Evolutionary conservation across 805 yeast genomes (phyloP), one percentile per base, ranked within the genome.

Genomic region (Wickerhamiella occidentalis): DNA sequence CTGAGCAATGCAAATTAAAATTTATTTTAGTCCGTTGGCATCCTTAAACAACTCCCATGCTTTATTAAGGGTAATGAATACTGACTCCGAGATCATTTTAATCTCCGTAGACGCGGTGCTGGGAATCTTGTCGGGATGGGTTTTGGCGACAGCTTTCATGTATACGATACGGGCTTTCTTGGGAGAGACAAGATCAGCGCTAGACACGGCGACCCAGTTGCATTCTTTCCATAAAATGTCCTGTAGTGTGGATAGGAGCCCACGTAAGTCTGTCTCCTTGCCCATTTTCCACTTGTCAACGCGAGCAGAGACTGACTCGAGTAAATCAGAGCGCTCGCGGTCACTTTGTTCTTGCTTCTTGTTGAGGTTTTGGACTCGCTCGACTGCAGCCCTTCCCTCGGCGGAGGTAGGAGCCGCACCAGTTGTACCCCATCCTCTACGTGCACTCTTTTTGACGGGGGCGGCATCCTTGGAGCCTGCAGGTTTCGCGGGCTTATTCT

Each of bases 41-140:
- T 45, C 67, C 58, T 81, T 83, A 63, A 86, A 87, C 18, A 64
- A 66, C 56, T 85, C 96, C 97, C 99, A 92, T 2, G 96, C 87
- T 56, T 78, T 75, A 64, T 87, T 90, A 53, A 92, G 68, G 0
- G 79, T 72, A 36, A 87, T 82, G 61, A 92, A 92, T 0, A 90
- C 90, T 21, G 78, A 79, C 57, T 88, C 90, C 13, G 96, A 92
- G 42, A 90, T 72, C 80, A 90, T 75, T 61, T 82, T 80, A 50
- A 77, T 76, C 58, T 86, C 94, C 5, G 79, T 68, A 6, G 79
- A 68, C 1, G 81, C 76, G 19, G 66, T 64, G n/a, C 66, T 61
- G 6, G 78, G 69, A 21, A 88, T 68, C 63, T 92, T 92, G 64
- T 92, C 99, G 0, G 92, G 92, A 59, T 82, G 92, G 5, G 85